Evolutionary conservation across 2,329 filamentous ascomycete genomes (phyloP), one percentile per base, ranked within the genome.

Genomic region (Drechslerella stenobrocha): DNA sequence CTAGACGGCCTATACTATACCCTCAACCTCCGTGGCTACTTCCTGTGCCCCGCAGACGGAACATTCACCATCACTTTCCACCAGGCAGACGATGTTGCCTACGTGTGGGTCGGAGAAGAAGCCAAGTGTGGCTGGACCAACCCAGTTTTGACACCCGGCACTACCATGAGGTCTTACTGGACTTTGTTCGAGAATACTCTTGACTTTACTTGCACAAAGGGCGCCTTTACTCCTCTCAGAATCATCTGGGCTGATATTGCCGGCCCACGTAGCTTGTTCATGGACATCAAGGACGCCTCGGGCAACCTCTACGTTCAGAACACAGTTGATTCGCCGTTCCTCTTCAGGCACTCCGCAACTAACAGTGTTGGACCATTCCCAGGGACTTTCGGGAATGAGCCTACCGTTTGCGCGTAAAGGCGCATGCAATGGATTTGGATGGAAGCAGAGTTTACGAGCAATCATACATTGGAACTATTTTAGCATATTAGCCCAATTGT

Each of bases 21-120:
- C 13, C 34, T 37, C 34, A 37, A 37, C 15, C 15, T 37, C 34
- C 34, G 34, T 15, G 34, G 34, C 34, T 37, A 37, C 34, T 37
- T 37, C 34, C 15, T 37, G 34, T 37, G 34, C 34, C 34, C 34
- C 8, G 5, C 34, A 37, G 34, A n/a, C 34, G 34, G 34, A n/a
- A 6, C 5, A n/a, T 37, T 37, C 13, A 37, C 34, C 15, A 6
- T 37, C 15, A 4, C 7, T 8, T 6, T 37, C 7, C 4, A 6
- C 34, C 8, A 37, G 4, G 8, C 34, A 15, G 34, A 37, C 34
- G 34, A 37, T 37, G 13, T 37, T 15, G 34, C 13, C 15, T 37
- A 13, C 15, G 34, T 37, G 13, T 37, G 34, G 34, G 15, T n/a
- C 7, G 34, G 34, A 15, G 6, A 11, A 37, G 15, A 6, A 13